Evolutionary conservation across 768 basidiomycete species (phyloP).

Genomic region (Xerocomus potaroensis): DNA sequence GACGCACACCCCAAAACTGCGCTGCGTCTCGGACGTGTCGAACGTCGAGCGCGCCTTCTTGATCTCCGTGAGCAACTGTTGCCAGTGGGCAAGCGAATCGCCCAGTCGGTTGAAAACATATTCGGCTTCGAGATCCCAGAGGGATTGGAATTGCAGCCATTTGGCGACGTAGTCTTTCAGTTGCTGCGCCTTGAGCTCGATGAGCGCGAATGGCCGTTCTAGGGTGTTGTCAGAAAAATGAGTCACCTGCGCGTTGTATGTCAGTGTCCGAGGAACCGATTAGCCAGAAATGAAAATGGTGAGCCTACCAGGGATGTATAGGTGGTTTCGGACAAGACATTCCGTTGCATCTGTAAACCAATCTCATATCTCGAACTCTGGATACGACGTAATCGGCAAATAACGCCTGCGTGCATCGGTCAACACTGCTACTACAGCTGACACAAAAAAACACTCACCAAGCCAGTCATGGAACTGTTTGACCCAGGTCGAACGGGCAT

Average conservation of each 20-base stretch:
- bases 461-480: slow-evolving; percentile 87
- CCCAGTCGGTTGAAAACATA: slow-evolving; percentile 94
- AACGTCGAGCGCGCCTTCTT: slow-evolving; percentile 95
- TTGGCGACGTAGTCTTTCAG: slow-evolving; percentile 90
- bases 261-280: slow-evolving; percentile 7
- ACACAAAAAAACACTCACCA: slow-evolving; percentile 38
- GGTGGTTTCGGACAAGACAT: slow-evolving; percentile 58
- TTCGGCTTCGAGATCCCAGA: slow-evolving; percentile 98
- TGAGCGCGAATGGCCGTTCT: slow-evolving; percentile 75
- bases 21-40: slow-evolving; percentile 92
- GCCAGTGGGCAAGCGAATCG: slow-evolving; percentile 91
- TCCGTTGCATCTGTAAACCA: slow-evolving; percentile 84
- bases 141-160: slow-evolving; percentile 98
- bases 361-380: slow-evolving; percentile 98
- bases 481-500: slow-evolving; percentile 87
- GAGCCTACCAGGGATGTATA: slow-evolving; percentile 76
- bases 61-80: slow-evolving; percentile 93
- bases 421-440: neutral
- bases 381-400: slow-evolving; percentile 82
- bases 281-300: neutral
- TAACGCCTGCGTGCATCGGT: slow-evolving; percentile 53
- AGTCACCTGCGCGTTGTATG: slow-evolving; percentile 49
- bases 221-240: slow-evolving; percentile 70
- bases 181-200: slow-evolving; percentile 85
- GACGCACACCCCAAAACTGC: slow-evolving; percentile 87